Base-by-base conservation (phyloP, 148 eudicot species). In the Rhododendron vialii region DNA sequence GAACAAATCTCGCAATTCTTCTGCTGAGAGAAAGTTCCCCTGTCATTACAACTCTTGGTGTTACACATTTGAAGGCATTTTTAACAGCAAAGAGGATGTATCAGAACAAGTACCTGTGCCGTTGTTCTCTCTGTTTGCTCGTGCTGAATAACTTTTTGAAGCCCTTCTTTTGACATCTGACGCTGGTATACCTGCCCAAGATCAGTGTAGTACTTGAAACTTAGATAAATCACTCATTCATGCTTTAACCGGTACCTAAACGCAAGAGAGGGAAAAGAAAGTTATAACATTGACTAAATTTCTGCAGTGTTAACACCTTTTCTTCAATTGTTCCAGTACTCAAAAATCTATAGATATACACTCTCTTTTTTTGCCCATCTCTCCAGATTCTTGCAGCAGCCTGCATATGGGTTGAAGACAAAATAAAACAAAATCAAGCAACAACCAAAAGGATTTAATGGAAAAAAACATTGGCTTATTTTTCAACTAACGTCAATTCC, bases 331-430 rank as follows among this genome's bases (percentile, higher is more conserved):
- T 98, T 80, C 99, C 99, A 65, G 98, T 93, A 88, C 96, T 94
- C 88, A 98, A 90, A 92, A 98, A 95, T 85, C 99, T 92, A 91
- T 98, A 98, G 82, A 95, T 93, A 87, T 93, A 98, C 47, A 98
- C 99, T 80, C 99, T 91, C 92, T 98, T 98, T 90, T 95, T 98
- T 83, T 98, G 99, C 57, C 99, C 99, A 95, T 98, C 99, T 88
- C 99, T 95, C 99, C 99, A 98, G 85, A 98, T 94, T 89, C 99
- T 98, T 74, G 99, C 99, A 85, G 99, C 99, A 84, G 99, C 99
- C 99, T 98, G 89, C 79, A 86, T 53, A 74, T 20, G n/a, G 51
- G 36, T 30, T 22, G 78, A 26, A 73, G 51, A 24, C 17, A 17
- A 50, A 53, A 41, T 22, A 8, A 50, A 14, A 41, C 69, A 61